phyloP scores from a whole-genome alignment of 176 grass and related monocot species.

The barley (Hordeum vulgare) region DNA sequence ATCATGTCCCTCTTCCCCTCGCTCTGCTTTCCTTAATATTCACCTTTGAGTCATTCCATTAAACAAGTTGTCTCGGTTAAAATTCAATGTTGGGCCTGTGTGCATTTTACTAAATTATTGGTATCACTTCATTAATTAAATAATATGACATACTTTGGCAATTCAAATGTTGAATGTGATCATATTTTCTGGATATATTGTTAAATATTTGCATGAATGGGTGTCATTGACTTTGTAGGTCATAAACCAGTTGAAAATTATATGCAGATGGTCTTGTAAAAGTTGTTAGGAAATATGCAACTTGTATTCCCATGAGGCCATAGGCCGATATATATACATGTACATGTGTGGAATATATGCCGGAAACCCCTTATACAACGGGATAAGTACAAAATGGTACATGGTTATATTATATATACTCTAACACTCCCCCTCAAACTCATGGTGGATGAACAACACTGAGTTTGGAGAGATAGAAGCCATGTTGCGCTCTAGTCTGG shows the following conservation, averaged over 20 bases:
- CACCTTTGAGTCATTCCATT: neutral
- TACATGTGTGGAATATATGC: no score
- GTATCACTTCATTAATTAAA: neutral
- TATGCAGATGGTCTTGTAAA: neutral
- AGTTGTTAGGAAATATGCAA: no score
- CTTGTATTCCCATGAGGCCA: no score
- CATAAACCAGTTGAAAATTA: conserved; percentile 9
- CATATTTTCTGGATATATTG: neutral
- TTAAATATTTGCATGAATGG: neutral
- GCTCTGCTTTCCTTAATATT: no score
- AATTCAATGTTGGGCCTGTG: conserved; percentile 4
- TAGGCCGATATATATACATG: no score
- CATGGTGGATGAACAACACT: no score
- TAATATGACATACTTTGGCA: neutral
- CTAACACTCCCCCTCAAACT: no score
- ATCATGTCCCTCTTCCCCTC: neutral
- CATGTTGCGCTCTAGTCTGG: no score
- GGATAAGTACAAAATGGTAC: no score
- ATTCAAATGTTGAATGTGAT: neutral
- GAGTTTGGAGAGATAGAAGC: no score
- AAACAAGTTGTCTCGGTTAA: neutral
- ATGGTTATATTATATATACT: no score
- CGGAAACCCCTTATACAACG: no score
- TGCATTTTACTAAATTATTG: conserved; percentile 8
- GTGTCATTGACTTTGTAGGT: neutral